A percentile compares a stretch with the other conserved stretches of the same genome.
These are phyloP conservation scores for Cercospora zeae-maydis DNA, from an alignment of 2,329 filamentous ascomycete species.

Conservation along the genomic window DNA sequence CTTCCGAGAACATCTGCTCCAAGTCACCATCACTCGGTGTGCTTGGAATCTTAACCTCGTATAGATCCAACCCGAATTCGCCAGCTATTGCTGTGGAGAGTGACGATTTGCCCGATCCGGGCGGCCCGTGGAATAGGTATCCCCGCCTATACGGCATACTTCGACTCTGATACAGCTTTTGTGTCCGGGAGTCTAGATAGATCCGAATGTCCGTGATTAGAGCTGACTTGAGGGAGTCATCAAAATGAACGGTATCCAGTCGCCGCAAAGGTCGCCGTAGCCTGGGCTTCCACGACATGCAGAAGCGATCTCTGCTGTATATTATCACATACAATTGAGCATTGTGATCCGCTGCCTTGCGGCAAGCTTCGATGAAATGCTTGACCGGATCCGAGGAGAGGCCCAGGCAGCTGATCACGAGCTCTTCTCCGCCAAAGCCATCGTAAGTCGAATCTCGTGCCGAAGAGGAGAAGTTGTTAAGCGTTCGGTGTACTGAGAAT, in stretches of 20 bases:
- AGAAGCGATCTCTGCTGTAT: conserved; percentile 40
- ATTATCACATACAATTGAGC: conserved; percentile 40
- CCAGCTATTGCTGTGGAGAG: conserved; percentile 40
- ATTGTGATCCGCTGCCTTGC: conserved; percentile 40
- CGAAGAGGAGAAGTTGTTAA: conserved; percentile 23
- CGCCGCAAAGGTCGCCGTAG: conserved; percentile 57
- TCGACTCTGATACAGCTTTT: conserved; percentile 73
- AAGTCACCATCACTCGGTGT: conserved; percentile 59
- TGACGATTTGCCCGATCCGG: conserved; percentile 30
- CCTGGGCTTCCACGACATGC: conserved; percentile 34
- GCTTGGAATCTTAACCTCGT: conserved; percentile 41
- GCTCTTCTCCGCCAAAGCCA: conserved; percentile 27
- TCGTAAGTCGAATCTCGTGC: conserved; percentile 25
- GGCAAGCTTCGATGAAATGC: conserved; percentile 40
- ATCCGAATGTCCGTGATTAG: conserved; percentile 69
- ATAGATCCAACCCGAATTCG: conserved; percentile 40
- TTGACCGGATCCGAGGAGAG: conserved; percentile 46
- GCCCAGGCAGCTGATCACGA: conserved; percentile 44
- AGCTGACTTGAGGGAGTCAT: conserved; percentile 59
- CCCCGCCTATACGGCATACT: conserved; percentile 81
- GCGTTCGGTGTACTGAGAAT: conserved; percentile 20
- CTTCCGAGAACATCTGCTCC: conserved; percentile 38
- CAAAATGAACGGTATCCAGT: conserved; percentile 69
- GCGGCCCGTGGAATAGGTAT: conserved; percentile 71
- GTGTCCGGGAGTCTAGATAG: conserved; percentile 66